Base-by-base conservation (phyloP, 1,284 basidiomycete species). In the Ceratobasidium sp. region DNA sequence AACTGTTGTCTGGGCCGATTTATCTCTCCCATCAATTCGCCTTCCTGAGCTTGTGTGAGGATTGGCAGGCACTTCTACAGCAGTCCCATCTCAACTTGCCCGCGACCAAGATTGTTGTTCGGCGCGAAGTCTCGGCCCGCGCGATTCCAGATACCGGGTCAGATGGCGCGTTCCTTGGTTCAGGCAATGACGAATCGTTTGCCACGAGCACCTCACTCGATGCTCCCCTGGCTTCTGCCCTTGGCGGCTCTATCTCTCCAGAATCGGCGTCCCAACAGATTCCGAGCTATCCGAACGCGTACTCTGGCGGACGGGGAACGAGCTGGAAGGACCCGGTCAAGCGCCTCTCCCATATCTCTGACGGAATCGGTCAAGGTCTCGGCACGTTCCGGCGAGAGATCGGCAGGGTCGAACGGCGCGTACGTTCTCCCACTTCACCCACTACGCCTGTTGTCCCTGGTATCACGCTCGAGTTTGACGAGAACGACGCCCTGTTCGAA, bases 11-110 rank as follows among this genome's bases (percentile, higher is more conserved):
- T 0, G 88, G 91, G 0, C 88, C 93, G 0, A 88, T 97, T 53
- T 96, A 96, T 83, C 89, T 95, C 15, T 91, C 92, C 0, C 93
- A 94, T 81, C 94, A 96, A 80, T 93, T 96, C 84, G 87, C 91
- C 10, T 97, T 96, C 86, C 89, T 91, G 81, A 88, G 90, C 1
- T 88, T 95, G 0, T 80, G 81, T 13, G 89, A 93, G 80, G 94
- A 96, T 83, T 95, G 95, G 80, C 93, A 94, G 81, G 91, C 93
- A 0, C 90, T 94, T 12, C 88, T 95, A 46, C 90, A 93, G 0
- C 88, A 90, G 0, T 88, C 91, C 72, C 90, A 91, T 71, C 86
- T 94, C 70, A 91, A 92, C 78, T 87, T 94, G 12, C 86, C 88
- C 0, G 89, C 90, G 0, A 79, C 84, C 40, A 91, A 90, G 86